Evolutionary conservation across 345 rosid genomes (phyloP), one percentile per base, ranked within the genome.

Genomic region (Eucalyptus decipiens): DNA sequence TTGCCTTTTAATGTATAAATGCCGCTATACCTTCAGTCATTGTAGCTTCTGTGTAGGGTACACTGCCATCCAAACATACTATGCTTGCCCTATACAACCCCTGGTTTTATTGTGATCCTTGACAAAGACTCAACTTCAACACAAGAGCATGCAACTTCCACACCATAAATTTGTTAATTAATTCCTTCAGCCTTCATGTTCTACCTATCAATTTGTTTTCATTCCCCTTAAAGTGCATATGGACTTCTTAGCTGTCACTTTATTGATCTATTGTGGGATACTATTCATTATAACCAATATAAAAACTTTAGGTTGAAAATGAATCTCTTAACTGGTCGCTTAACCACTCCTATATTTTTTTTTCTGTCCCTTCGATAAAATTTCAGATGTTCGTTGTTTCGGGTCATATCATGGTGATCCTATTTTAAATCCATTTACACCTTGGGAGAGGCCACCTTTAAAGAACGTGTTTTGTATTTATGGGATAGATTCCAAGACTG

Each of bases 401-500:
- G 97, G 95, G 95, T 94, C 94, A 91, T 97, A 97, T 93, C 98
- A 95, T 90, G 92, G 91, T 86, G 97, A 98, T 93, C 98, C 97
- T 91, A 96, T 98, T 91, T 90, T 95, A 89, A 97, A 98, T 94
- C 99, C 99, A 89, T 96, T 98, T 50, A 94, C 97, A 76, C 98
- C 99, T 80, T 97, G 99, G 99, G 99, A 96, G 86, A 49, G 51
- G 51, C 99, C 99, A 81, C 99, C 99, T 88, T 94, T 97, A 65
- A 97, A 95, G 93, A 98, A 98, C 91, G 93, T 96, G 65, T 97
- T 98, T 90, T 97, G 98, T 93, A 97, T 98, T 91, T 97, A 97
- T 90, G 98, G 99, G 89, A 76, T 95, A 90, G 97, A 98, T 91
- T 91, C 88, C 86, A 98, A 92, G 95, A 98, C 98, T 21, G 97